These are phyloP conservation scores for Hygrophorus russula DNA, from an alignment of 768 basidiomycete genomes.

Conservation along the genomic window DNA sequence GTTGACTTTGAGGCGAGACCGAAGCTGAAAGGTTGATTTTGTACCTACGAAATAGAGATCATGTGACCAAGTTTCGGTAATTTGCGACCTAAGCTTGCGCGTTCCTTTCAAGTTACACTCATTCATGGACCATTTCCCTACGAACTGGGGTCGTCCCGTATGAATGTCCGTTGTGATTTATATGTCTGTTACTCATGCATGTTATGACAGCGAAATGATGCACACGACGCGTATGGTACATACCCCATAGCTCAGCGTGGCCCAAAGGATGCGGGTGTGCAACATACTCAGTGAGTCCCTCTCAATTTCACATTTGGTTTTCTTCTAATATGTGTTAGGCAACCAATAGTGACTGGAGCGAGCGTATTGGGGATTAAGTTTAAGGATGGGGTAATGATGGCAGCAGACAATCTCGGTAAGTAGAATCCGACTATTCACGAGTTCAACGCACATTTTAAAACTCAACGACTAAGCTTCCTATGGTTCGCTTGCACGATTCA, in stretches of 20 bases:
- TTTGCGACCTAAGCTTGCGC: too few species aligned
- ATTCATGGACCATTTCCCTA: conserved; percentile 74
- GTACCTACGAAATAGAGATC: too few species aligned
- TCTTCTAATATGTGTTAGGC: conserved; percentile 28
- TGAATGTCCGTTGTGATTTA: conserved; percentile 14
- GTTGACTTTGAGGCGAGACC: conserved; percentile 11
- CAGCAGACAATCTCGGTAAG: conserved; percentile 92
- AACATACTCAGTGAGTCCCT: conserved; percentile 65
- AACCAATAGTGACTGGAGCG: conserved; percentile 96
- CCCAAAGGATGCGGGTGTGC: conserved; percentile 48
- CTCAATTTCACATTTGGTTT: background rate
- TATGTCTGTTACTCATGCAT: background rate
- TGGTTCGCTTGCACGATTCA: conserved; percentile 94
- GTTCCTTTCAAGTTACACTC: conserved; percentile 1
- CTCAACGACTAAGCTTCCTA: conserved; percentile 68
- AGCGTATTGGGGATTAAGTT: conserved; percentile 89
- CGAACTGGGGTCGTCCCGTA: conserved; percentile 76
- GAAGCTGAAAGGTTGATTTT: background rate
- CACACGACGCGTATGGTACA: conserved; percentile 64
- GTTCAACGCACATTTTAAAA: background rate
- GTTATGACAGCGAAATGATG: conserved; percentile 52
- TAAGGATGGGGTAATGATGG: conserved; percentile 97
- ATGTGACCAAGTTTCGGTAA: too few species aligned
- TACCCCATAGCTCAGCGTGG: conserved; percentile 58
- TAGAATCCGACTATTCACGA: background rate